Conservation (phyloP, 2,329 filamentous ascomycete genomes). For the Trichoderma breve region DNA sequence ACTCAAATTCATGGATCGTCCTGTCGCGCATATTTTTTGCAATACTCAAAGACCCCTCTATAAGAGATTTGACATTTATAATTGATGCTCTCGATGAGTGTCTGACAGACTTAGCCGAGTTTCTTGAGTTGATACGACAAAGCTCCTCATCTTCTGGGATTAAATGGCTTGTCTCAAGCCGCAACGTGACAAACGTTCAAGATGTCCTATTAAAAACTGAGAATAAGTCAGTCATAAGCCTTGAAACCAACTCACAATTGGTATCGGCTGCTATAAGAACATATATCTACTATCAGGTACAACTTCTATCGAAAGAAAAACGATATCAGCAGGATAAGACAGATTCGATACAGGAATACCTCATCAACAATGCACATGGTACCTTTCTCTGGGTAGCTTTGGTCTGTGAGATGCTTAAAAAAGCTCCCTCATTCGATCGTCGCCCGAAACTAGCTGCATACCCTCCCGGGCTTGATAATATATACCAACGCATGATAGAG, state of each 20-base stretch:
- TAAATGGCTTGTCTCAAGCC: background rate
- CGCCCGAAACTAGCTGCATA: background rate
- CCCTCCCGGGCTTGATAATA: background rate
- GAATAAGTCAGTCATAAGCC: background rate
- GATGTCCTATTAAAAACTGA: background rate
- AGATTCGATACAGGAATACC: background rate
- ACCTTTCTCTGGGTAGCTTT: background rate
- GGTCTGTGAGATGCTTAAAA: background rate
- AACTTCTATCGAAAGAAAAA: background rate
- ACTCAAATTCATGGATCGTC: background rate
- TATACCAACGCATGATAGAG: background rate
- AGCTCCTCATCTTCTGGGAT: background rate
- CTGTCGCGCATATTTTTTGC: background rate
- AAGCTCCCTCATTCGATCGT: background rate
- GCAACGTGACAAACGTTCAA: background rate
- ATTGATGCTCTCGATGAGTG: background rate
- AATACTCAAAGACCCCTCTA: background rate
- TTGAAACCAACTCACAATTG: background rate
- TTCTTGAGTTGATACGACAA: background rate
- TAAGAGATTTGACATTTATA: background rate
- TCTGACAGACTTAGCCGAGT: background rate
- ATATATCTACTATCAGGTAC: background rate
- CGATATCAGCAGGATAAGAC: rapidly evolving
- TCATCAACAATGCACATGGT: background rate
- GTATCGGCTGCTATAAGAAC: background rate